phyloP scores from a whole-genome alignment of 2,329 filamentous ascomycete genomes.

The Cytospora schulzeri region DNA sequence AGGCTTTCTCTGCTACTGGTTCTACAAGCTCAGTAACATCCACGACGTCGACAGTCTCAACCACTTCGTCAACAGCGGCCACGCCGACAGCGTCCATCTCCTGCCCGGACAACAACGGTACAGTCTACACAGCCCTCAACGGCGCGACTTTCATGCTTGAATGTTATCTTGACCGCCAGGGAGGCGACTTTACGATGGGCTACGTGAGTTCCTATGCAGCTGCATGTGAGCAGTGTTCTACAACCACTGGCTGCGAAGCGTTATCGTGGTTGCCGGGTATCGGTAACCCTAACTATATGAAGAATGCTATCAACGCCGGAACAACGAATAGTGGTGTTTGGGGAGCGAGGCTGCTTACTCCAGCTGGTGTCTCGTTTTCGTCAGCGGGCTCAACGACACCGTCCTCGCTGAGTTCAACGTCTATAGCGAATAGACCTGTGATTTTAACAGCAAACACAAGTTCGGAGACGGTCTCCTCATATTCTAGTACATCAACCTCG shows the following conservation, averaged over 20 bases:
- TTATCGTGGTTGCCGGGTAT: conserved; percentile 24
- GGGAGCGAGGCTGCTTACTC: conserved; percentile 20
- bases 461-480: not conserved
- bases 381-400: not conserved
- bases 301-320: conserved; percentile 14
- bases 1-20: not conserved
- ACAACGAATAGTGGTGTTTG: conserved; percentile 19
- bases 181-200: conserved; percentile 16
- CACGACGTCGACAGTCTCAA: conserved; percentile 8
- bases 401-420: not conserved
- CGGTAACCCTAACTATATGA: conserved; percentile 26
- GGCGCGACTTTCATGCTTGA: conserved; percentile 25
- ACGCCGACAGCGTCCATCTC: conserved; percentile 15
- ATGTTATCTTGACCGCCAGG: conserved; percentile 26
- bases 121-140: conserved; percentile 19
- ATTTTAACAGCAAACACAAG: not conserved
- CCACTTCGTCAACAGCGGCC: conserved; percentile 11
- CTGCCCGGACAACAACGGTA: conserved; percentile 20
- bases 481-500: conserved; percentile 3
- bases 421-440: not conserved
- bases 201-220: conserved; percentile 24
- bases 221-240: conserved; percentile 25
- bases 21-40: not conserved
- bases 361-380: not conserved
- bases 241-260: conserved; percentile 21